These are phyloP conservation scores for Epichloe brachyelytri DNA, from an alignment of 2,329 filamentous ascomycete species.

Conservation along the genomic window DNA sequence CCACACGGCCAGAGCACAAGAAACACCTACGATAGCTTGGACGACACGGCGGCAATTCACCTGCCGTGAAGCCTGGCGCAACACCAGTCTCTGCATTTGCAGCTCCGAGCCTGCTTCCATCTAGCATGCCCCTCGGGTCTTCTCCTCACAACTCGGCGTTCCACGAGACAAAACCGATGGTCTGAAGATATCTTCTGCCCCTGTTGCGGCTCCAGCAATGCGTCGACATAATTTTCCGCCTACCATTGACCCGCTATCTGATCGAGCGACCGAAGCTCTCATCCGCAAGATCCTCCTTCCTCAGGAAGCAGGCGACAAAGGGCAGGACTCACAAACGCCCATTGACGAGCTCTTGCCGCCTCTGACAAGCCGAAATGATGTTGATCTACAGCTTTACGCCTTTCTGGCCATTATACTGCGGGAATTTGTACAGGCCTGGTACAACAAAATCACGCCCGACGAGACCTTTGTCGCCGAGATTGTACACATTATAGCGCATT, in stretches of 20 bases:
- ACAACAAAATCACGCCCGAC: slow-evolving; percentile 82
- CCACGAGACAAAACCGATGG: slow-evolving; percentile 5
- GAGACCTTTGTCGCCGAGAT: slow-evolving; percentile 79
- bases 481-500: slow-evolving; percentile 83
- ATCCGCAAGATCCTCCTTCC: slow-evolving; percentile 76
- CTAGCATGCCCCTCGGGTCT: not conserved
- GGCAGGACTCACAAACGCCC: slow-evolving; percentile 33
- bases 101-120: not conserved
- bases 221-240: slow-evolving; percentile 22
- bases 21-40: too few species aligned
- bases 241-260: slow-evolving; percentile 46
- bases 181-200: slow-evolving; percentile 5
- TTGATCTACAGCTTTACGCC: slow-evolving; percentile 87
- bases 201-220: slow-evolving; percentile 12
- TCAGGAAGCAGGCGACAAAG: slow-evolving; percentile 50
- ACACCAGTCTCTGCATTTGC: not conserved
- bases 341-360: slow-evolving; percentile 79
- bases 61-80: not conserved
- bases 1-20: too few species aligned
- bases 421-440: slow-evolving; percentile 89
- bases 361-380: slow-evolving; percentile 84
- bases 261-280: slow-evolving; percentile 66
- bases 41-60: too few species aligned
- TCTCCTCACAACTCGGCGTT: slow-evolving; percentile 9
- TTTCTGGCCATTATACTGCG: slow-evolving; percentile 80